A percentile compares a stretch with the other conserved stretches of the same genome.
phyloP scores from a whole-genome alignment of 2,329 filamentous ascomycete species.

The Colletotrichum horii region DNA sequence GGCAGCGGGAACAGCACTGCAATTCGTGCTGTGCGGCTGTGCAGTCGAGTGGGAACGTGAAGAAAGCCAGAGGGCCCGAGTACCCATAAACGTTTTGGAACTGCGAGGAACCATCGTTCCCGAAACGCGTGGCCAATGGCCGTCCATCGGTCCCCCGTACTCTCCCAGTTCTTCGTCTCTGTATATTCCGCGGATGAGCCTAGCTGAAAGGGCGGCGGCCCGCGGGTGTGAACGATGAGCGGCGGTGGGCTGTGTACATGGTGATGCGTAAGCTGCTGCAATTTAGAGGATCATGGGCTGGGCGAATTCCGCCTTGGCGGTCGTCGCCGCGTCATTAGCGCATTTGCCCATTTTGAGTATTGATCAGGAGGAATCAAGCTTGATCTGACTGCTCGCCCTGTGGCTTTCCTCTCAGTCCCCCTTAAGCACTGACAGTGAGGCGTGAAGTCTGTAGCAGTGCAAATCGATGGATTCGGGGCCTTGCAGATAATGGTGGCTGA shows the following conservation, averaged over 20 bases:
- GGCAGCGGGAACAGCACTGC: neutral
- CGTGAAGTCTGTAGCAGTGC: neutral
- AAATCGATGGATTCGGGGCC: neutral
- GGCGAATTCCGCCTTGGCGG: neutral
- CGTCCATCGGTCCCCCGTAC: neutral
- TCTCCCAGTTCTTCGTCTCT: neutral
- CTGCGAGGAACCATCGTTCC: neutral
- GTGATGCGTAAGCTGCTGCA: neutral
- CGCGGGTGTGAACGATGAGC: neutral
- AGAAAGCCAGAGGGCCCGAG: neutral
- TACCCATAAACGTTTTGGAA: constrained; percentile 3
- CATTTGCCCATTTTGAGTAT: neutral
- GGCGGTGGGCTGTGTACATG: neutral
- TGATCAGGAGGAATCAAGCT: neutral
- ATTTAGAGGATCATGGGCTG: neutral
- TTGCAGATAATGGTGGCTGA: neutral
- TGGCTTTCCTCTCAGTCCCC: neutral
- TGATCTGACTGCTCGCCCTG: neutral
- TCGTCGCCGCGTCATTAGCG: neutral
- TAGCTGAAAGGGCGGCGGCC: neutral
- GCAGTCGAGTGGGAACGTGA: neutral
- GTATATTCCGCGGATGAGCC: neutral
- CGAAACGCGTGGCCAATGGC: constrained; percentile 17
- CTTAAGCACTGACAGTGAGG: neutral
- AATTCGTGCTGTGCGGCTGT: constrained; percentile 9